Percentiles rank a stretch among this genome's conserved stretches.
These are phyloP conservation scores for Sporothrix curviconia DNA, from an alignment of 2,329 filamentous ascomycete species.

Conservation along the genomic window DNA sequence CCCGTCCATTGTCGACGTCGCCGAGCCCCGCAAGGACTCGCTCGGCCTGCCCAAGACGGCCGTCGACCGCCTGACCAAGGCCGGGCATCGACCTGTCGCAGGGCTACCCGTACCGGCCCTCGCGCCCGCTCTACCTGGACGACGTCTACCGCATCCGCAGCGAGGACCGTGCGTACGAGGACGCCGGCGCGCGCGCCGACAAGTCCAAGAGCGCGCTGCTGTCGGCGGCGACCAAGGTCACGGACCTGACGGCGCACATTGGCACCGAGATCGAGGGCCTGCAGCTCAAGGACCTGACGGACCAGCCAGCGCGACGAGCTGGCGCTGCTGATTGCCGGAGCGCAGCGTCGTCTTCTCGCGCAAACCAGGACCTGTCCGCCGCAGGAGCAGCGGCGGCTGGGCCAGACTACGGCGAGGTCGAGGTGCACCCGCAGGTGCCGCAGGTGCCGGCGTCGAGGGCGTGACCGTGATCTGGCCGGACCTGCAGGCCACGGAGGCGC, in stretches of 20 bases:
- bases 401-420: conserved; percentile 58
- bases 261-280: conserved; percentile 59
- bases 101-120: conserved; percentile 66
- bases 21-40: conserved; percentile 56
- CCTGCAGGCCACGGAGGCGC: conserved; percentile 54
- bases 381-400: conserved; percentile 56
- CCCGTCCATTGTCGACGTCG: conserved; percentile 56
- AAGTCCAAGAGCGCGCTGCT: conserved; percentile 56
- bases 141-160: conserved; percentile 62
- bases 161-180: conserved; percentile 47
- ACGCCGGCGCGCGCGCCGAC: conserved; percentile 59
- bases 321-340: conserved; percentile 55
- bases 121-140: conserved; percentile 60
- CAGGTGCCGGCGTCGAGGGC: conserved; percentile 60
- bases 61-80: conserved; percentile 55
- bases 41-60: conserved; percentile 54
- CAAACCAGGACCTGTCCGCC: conserved; percentile 55
- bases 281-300: conserved; percentile 55
- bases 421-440: conserved; percentile 65
- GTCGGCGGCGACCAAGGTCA: conserved; percentile 56
- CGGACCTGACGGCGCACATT: conserved; percentile 54
- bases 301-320: conserved; percentile 56
- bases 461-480: conserved; percentile 66
- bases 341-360: conserved; percentile 61
- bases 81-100: conserved; percentile 61